Evolutionary conservation across 345 rosid genomes (phyloP), one percentile per base, ranked within the genome.

Genomic region (Leavenworthia alabamica): DNA sequence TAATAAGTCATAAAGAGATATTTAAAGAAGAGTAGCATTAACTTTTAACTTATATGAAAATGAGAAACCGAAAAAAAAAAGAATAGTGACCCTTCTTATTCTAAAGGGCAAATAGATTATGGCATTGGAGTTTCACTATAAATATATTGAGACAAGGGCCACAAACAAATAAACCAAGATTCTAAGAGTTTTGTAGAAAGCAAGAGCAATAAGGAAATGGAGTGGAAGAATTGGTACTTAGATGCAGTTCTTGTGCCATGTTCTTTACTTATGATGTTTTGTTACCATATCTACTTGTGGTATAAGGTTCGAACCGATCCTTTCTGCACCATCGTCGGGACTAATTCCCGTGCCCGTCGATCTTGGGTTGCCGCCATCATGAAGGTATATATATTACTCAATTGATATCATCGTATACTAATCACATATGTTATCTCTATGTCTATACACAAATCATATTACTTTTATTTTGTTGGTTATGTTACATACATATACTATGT

Each of bases 361-460:
- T 73, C 45, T 47, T 93, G 99, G 99, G 96, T 89, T 7, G 60
- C 81, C 1, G 72, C 96, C 70, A 89, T 93, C 49, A 82, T 93
- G 72, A 89, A 85, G 94, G 98, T 92, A 33, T 14, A 42, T 26
- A 24, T 4, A 23, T 16, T 3, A 46, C 49, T 26, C 8, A 27
- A 33, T 27, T 28, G 8, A 28, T 29, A 8, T 28, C 55, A 50
- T 27, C 55, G 15, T 28, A 28, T 27, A 50, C 13, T 6, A 40
- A 8, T 33, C 45, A 42, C 47, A 42, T 42, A 1, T 16, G 6
- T 35, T 35, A 11, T 11, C 2, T 31, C 2, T 8, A 36, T 42
- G 16, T 42, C 8, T 3, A 43, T 4, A 19, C 49, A 40, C 10
- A 50, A n/a, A 29, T 29, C 23, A 29, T 15, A 50, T 29, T 29